Base-by-base conservation (phyloP, 441 rosid genomes). In the Corymbia calophylla region DNA sequence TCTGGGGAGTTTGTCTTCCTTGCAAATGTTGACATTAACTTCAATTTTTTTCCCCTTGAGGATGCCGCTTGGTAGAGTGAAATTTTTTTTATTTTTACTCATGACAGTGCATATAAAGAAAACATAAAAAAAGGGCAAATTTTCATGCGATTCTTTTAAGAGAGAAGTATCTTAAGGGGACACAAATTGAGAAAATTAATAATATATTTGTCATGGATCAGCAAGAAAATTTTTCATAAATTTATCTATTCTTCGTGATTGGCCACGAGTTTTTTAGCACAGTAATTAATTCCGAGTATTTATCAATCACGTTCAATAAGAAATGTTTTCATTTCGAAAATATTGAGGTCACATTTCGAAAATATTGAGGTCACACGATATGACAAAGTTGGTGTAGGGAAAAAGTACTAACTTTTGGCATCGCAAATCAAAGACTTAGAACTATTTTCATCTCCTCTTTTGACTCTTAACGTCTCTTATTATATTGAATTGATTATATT, bases 371-470 rank as follows among this genome's bases (percentile, higher is more conserved):
- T 9, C 9, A 14, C 70, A n/a, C 7, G 31, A 64, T 31, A n/a
- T 0, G 1, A 14, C 19, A 64, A 64, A 64, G 35, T 5, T 7
- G 15, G 12, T 60, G n/a, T n/a, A 60, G 0, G 31, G 31, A 60
- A n/a, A n/a, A 62, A 2, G 1, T 4, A 15, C 18, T 0, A n/a
- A n/a, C 70, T 64, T 64, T 64, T 64, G 16, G 35, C 35, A n/a
- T 1, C 0, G 19, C 10, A 14, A n/a, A 3, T 9, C 19, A 64
- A 14, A 56, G 13, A 56, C 29, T 23, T 23, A 39, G 13, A 1
- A 23, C 6, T 9, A 56, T 56, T 56, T 23, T 58, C 44, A 58
- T 12, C 29, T 56, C 62, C 17, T 3, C 25, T 58, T 4, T 12
- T 58, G 10, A 6, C 14, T 58, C 11, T 4, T 5, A 29, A 25